Evolutionary conservation across 148 eudicot genomes (phyloP).

Genomic region (Talinum fruticosum): DNA sequence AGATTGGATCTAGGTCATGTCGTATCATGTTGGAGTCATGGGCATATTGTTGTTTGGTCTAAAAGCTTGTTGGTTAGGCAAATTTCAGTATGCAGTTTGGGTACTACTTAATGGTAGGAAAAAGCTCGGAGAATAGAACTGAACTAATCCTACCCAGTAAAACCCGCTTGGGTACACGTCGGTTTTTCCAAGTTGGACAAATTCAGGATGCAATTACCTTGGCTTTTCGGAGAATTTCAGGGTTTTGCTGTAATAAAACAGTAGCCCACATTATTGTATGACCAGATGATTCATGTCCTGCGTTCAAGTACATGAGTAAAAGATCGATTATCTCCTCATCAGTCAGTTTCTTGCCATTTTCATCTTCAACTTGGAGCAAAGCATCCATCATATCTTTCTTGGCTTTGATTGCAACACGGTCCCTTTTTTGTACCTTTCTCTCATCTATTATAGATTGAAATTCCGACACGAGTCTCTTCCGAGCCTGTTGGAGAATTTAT

Average conservation of each 20-base stretch:
- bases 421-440: conserved; percentile 40
- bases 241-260: conserved; percentile 61
- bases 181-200: neutral
- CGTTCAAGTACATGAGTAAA: conserved; percentile 83
- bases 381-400: conserved; percentile 88
- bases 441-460: conserved; percentile 55
- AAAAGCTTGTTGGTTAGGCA: too few species aligned
- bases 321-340: conserved; percentile 86
- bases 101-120: too few species aligned
- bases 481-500: conserved; percentile 40
- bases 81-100: too few species aligned
- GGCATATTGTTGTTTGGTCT: too few species aligned
- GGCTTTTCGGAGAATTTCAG: conserved; percentile 59
- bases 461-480: conserved; percentile 58
- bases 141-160: too few species aligned
- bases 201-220: conserved; percentile 47
- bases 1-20: neutral
- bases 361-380: conserved; percentile 64
- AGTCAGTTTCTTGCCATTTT: conserved; percentile 58
- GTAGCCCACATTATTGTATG: conserved; percentile 92
- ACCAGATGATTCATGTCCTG: conserved; percentile 96
- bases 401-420: conserved; percentile 20
- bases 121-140: too few species aligned
- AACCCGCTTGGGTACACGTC: neutral
- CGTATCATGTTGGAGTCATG: too few species aligned